Conservation (phyloP, 345 rosid genomes). For the Heritiera fomes region DNA sequence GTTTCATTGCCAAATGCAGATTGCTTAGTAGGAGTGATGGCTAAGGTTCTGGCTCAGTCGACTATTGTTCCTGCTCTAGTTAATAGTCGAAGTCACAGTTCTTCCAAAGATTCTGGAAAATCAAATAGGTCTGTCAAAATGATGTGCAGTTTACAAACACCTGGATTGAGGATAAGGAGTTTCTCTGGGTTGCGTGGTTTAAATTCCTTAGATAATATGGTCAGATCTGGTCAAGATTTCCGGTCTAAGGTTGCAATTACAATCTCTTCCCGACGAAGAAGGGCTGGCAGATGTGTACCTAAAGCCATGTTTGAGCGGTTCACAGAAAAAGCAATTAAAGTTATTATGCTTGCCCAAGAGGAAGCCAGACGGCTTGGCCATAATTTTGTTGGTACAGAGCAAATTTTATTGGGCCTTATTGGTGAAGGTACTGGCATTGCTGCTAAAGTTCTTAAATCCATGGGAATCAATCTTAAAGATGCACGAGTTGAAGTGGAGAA, state of each 20-base stretch:
- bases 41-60: slow-evolving; percentile 61
- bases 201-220: slow-evolving; percentile 46
- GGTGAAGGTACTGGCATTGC: slow-evolving; percentile 98
- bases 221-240: slow-evolving; percentile 45
- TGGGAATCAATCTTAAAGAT: slow-evolving; percentile 95
- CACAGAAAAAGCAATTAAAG: slow-evolving; percentile 95
- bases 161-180: slow-evolving; percentile 48
- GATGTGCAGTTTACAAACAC: slow-evolving; percentile 40
- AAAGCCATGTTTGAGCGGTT: slow-evolving; percentile 95
- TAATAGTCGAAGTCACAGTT: slow-evolving; percentile 39
- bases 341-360: slow-evolving; percentile 93
- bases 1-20: slow-evolving; percentile 43
- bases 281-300: slow-evolving; percentile 46
- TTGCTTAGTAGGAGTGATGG: slow-evolving; percentile 46
- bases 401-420: slow-evolving; percentile 80
- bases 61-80: slow-evolving; percentile 45
- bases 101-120: slow-evolving; percentile 48
- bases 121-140: slow-evolving; percentile 46
- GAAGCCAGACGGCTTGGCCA: slow-evolving; percentile 97
- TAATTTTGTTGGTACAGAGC: slow-evolving; percentile 97
- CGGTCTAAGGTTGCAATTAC: slow-evolving; percentile 43
- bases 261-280: slow-evolving; percentile 45
- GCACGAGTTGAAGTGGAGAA: slow-evolving; percentile 96
- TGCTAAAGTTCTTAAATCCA: slow-evolving; percentile 90
- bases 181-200: slow-evolving; percentile 60